These are phyloP conservation scores for Podospora comata DNA, from an alignment of 495 filamentous ascomycete genomes.

Conservation along the genomic window DNA sequence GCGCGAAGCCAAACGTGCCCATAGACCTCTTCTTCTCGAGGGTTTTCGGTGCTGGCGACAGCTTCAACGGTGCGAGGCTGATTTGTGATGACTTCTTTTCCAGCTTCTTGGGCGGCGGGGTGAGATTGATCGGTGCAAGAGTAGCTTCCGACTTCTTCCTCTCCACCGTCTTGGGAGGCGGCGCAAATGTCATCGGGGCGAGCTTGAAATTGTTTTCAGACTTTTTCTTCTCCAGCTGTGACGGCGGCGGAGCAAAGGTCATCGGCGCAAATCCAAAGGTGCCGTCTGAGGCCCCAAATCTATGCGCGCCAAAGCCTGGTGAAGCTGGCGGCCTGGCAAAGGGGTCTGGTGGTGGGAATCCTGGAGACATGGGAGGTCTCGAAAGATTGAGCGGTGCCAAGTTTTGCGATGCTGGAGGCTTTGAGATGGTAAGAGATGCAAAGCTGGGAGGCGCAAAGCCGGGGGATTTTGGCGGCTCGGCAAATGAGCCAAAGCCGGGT, in stretches of 20 bases:
- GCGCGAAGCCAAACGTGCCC: neutral
- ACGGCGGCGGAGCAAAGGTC: slow-evolving; percentile 21
- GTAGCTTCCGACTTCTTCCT: neutral
- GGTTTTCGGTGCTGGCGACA: neutral
- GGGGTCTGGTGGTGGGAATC: slow-evolving; percentile 7
- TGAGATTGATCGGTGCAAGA: slow-evolving; percentile 12
- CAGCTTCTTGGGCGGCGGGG: slow-evolving; percentile 16
- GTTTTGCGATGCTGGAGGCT: slow-evolving; percentile 13
- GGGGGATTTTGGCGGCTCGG: slow-evolving; percentile 21
- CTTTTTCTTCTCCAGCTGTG: slow-evolving; percentile 19
- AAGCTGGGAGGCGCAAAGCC: slow-evolving; percentile 15
- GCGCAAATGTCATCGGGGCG: neutral
- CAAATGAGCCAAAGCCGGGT: slow-evolving; percentile 22
- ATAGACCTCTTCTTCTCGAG: neutral
- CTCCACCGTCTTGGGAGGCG: neutral
- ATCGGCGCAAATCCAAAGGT: slow-evolving; percentile 37
- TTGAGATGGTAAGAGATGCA: slow-evolving; percentile 14
- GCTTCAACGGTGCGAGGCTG: slow-evolving; percentile 2
- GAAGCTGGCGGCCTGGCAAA: slow-evolving; percentile 28
- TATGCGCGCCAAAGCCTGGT: slow-evolving; percentile 41
- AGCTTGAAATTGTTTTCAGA: slow-evolving; percentile 20
- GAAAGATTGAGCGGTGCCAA: slow-evolving; percentile 17
- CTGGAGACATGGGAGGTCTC: slow-evolving; percentile 31
- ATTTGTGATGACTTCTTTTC: slow-evolving; percentile 20
- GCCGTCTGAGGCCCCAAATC: slow-evolving; percentile 30